These are phyloP conservation scores for Cutaneotrichosporon dermatis DNA, from an alignment of 1,284 basidiomycete species.

Conservation along the genomic window DNA sequence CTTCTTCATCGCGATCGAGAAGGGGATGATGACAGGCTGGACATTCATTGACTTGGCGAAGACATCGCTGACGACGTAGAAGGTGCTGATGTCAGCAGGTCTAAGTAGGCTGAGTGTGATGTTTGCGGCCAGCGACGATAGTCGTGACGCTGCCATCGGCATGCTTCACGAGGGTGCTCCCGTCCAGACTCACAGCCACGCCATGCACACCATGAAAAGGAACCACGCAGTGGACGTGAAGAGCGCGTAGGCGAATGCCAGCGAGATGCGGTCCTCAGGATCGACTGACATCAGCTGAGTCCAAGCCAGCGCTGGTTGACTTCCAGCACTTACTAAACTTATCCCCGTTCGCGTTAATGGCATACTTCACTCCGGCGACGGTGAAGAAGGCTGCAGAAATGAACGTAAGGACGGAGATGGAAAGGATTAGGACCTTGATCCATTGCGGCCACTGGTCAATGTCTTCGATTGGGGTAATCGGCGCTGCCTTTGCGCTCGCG, in stretches of 20 bases:
- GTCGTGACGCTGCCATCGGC: neutral
- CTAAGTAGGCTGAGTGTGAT: neutral
- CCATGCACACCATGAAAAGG: neutral
- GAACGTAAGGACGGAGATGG: neutral
- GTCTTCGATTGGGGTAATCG: neutral
- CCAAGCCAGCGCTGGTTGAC: too few relatives aligned
- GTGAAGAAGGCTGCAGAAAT: neutral
- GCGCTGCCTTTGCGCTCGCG: neutral
- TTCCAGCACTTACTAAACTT: neutral
- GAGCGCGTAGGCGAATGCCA: neutral
- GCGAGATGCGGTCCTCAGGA: neutral
- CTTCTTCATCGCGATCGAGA: conserved; percentile 1
- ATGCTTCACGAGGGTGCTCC: neutral
- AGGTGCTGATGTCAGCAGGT: neutral
- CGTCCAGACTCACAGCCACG: neutral
- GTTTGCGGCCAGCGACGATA: too few relatives aligned
- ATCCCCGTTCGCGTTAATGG: neutral
- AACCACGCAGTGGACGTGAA: neutral
- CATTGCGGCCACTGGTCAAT: neutral
- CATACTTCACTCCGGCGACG: neutral
- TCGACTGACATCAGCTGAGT: neutral
- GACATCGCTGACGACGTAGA: conserved; percentile 1
- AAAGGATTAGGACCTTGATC: neutral
- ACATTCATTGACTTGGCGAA: neutral
- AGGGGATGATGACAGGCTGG: neutral